These are phyloP conservation scores for Fusarium sp. DNA, from an alignment of 2,329 filamentous ascomycete species.

Conservation along the genomic window DNA sequence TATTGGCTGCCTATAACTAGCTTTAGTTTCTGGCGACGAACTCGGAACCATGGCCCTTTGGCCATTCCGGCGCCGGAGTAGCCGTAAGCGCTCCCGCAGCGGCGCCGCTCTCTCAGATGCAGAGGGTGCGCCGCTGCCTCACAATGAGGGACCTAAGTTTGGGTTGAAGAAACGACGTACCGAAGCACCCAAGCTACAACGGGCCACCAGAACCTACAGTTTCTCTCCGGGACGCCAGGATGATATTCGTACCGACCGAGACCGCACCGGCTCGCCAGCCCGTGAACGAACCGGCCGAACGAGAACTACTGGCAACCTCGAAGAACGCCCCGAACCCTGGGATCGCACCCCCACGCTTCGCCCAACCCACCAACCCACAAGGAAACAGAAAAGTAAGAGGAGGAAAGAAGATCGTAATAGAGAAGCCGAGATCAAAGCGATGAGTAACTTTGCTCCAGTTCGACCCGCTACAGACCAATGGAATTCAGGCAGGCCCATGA, in stretches of 20 bases:
- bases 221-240: constrained; percentile 73
- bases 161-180: constrained; percentile 59
- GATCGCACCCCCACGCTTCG: constrained; percentile 65
- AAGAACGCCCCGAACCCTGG: constrained; percentile 45
- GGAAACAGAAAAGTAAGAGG: constrained; percentile 80
- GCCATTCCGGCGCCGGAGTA: constrained; percentile 83
- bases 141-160: constrained; percentile 51
- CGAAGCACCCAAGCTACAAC: constrained; percentile 63
- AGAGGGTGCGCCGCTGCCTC: constrained; percentile 58
- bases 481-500: constrained; percentile 70
- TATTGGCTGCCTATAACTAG: constrained; percentile 43
- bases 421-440: constrained; percentile 89
- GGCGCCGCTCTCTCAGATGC: constrained; percentile 68
- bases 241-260: constrained; percentile 59
- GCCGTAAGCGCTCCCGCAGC: constrained; percentile 69
- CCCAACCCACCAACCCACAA: constrained; percentile 72
- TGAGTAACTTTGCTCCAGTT: constrained; percentile 78
- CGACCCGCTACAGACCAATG: constrained; percentile 72
- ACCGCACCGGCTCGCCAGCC: constrained; percentile 36
- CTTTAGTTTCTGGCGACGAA: constrained; percentile 38
- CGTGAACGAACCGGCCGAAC: constrained; percentile 41
- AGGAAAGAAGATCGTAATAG: constrained; percentile 80
- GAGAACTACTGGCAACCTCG: constrained; percentile 24
- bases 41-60: constrained; percentile 77
- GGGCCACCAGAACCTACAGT: constrained; percentile 67